phyloP scores from a whole-genome alignment of 768 basidiomycete genomes.

The Mycena galopus region DNA sequence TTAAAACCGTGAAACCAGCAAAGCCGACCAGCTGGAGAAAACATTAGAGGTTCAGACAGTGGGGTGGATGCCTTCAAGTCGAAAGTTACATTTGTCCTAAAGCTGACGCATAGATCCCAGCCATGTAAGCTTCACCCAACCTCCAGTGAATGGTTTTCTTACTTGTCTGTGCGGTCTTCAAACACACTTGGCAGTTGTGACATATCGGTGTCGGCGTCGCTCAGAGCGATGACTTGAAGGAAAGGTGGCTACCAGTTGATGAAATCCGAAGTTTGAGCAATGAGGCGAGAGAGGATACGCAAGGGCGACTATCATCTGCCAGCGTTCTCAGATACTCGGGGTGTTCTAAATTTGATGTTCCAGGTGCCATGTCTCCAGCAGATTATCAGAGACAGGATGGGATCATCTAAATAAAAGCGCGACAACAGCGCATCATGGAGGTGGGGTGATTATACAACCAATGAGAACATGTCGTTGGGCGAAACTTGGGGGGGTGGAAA shows the following conservation, averaged over 20 bases:
- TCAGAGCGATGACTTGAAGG: background rate
- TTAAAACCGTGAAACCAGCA: conserved; percentile 47
- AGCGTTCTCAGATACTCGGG: background rate
- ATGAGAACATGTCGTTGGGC: too few species aligned
- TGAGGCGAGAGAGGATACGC: background rate
- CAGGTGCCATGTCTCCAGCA: background rate
- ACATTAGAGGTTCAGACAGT: background rate
- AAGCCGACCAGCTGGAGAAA: conserved; percentile 47
- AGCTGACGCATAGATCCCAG: background rate
- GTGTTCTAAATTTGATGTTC: background rate
- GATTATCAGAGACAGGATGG: background rate
- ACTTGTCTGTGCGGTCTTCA: background rate
- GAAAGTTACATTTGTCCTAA: background rate
- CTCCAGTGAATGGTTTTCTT: background rate
- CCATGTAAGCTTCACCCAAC: background rate
- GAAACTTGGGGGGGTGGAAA: background rate
- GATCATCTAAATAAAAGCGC: background rate
- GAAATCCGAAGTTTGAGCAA: too few species aligned
- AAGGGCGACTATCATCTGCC: background rate
- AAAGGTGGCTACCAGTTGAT: background rate
- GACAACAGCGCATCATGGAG: background rate
- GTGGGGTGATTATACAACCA: background rate
- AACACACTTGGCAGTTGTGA: background rate
- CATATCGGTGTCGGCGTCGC: background rate
- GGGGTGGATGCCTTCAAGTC: background rate